Base-by-base conservation (phyloP, 306 rosid genomes). In the Phaseolus lunatus region DNA sequence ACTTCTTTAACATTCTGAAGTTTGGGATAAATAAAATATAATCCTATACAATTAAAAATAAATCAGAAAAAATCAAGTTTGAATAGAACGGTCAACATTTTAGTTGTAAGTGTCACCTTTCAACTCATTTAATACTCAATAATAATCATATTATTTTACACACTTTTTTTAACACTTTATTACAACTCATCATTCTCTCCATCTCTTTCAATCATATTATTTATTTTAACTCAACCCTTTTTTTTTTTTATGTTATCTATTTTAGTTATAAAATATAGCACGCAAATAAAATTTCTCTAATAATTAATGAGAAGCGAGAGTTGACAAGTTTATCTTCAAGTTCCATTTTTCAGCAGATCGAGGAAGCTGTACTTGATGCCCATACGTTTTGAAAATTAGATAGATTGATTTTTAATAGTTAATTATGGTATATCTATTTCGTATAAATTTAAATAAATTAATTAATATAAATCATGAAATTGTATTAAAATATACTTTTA, bases 1-100 rank as follows among this genome's bases (percentile, higher is more conserved):
- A n/a, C 3, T 1, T n/a, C 0, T 0, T 19, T 19, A 53, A 54
- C 7, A 9, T 54, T 5, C 7, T 23, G 31, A 23, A 4, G 4
- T 22, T 23, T 4, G 1, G 2, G 11, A 10, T 22, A 56, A 56
- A 56, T 10, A 22, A 22, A 22, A 10, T 22, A 3, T 22, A 3
- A 53, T 9, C 11, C 2, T 22, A 22, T 11, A 7, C 6, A 22
- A 56, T 3, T 56, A 9, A 56, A 23, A 23, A 56, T 22, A 56
- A 22, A 10, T 56, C 13, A 8, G 5, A 1, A 1, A 57, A 39
- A 57, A 57, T 24, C n/a, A 56, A 23, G 3, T 23, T 23, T 23
- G 63, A 56, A 56, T 16, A 56, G 63, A 56, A 56, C 23, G 9
- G 63, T 56, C 63, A 56, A 56, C 63, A 23, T 16, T 56, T 19